Base-by-base conservation (phyloP, 2,329 filamentous ascomycete species). In the Didymella glomerata region DNA sequence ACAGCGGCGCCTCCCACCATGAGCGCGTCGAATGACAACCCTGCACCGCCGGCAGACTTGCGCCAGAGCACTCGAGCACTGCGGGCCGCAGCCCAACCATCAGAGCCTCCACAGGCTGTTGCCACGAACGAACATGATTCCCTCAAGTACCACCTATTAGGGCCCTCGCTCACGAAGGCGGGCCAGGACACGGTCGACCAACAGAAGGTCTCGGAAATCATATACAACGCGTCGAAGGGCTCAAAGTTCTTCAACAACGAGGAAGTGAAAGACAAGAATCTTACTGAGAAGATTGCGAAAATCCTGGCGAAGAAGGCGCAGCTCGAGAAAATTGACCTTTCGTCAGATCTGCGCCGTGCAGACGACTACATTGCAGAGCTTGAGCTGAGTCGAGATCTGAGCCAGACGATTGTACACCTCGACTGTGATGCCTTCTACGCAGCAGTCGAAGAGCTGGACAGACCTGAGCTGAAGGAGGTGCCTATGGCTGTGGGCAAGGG, bases 341-440 rank as follows among this genome's bases (percentile, higher is more conserved):
- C 86, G 41, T 82, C 84, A 30, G 90, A 97, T 60, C 78, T 90
- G 28, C 88, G 90, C 44, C 87, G 87, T 57, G 93, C 92, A 20
- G 93, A 98, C 74, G 88, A 91, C 61, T 87, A 92, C 61, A 88
- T 98, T 52, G 83, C 88, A 0, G 88, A 94, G 68, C 84, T 97
- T 20, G 95, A 99, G 71, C 74, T 88, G 8, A 83, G 85, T 1
- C 85, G 95, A 46, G 93, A 98, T 71, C 81, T 99, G 34, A 89
- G 88, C 0, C 95, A 98, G 75, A 83, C 87, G 57, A 86, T 98
- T 24, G 90, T 98, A 0, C 95, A 99, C 74, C 86, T 98, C 47
- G 95, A 99, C 76, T 98, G 95, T 77, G 95, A 99, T 80, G 95
- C 95, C 16, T 99, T 99, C 77, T 99, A 95, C 72, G 95, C 95